Conservation (phyloP, 2,329 filamentous ascomycete species). For the Neopestalotiopsis rosae region DNA sequence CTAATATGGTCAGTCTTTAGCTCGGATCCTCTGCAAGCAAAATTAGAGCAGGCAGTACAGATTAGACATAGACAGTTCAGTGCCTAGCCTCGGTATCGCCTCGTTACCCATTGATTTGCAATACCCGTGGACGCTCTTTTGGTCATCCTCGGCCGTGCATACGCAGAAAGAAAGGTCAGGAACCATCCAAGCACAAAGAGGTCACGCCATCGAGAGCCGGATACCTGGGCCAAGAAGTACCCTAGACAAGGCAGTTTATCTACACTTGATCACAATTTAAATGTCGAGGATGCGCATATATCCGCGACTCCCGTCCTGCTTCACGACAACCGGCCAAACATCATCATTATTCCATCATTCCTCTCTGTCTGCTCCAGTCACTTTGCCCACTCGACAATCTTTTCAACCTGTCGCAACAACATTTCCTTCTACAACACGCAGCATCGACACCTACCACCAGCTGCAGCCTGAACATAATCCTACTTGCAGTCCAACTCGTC, state of each 20-base stretch:
- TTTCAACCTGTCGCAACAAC: not conserved
- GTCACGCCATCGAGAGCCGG: not conserved
- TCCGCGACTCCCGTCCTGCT: not conserved
- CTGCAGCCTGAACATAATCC: not conserved
- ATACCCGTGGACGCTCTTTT: not conserved
- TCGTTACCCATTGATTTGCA: not conserved
- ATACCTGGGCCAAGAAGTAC: not conserved
- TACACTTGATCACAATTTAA: too few species aligned
- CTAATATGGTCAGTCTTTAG: not conserved
- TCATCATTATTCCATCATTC: not conserved
- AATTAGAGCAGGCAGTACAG: not conserved
- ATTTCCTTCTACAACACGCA: not conserved
- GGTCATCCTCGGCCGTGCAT: not conserved
- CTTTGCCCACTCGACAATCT: not conserved
- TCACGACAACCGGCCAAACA: not conserved
- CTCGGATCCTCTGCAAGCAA: not conserved
- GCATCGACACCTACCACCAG: not conserved
- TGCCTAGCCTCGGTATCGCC: not conserved
- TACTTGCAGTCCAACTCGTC: not conserved
- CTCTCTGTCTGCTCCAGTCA: not conserved
- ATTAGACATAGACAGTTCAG: not conserved
- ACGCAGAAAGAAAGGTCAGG: not conserved
- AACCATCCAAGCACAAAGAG: not conserved
- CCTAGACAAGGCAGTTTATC: too few species aligned
- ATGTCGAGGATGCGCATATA: constrained; percentile 12